Evolutionary conservation across 2,329 filamentous ascomycete genomes (phyloP), one percentile per base, ranked within the genome.

Genomic region (Geosmithia morbida): DNA sequence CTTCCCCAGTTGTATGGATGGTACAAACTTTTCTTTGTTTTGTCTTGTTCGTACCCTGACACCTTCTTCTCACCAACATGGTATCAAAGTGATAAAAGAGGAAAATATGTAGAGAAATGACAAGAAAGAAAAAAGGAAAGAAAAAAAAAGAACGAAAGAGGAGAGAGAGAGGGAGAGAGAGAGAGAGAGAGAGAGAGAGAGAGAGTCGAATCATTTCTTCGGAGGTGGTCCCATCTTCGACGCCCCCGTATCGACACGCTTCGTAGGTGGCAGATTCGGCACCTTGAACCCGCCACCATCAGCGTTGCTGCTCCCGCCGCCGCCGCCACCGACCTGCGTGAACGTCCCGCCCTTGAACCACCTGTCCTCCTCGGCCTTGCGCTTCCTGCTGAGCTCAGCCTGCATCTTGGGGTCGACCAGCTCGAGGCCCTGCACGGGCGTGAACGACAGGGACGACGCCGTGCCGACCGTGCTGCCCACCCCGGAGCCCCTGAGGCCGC

Each of bases 261-360:
- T 96, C 47, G 68, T 74, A 22, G 77, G 67, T 16, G 87, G 87
- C 53, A 90, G 60, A 2, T 74, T 74, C 16, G 90, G 88, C 40
- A 94, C 83, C 64, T 89, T 94, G 74, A 96, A 95, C 1, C 79
- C 83, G 11, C 71, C 78, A 46, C 72, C 59, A 26, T n/a, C n/a
- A n/a, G n/a, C n/a, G n/a, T n/a, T n/a, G n/a, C 29, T 30, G 6
- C 29, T 11, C 46, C 53, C 53, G 52, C 77, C 77, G 20, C 59
- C 59, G 8, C 37, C 29, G 14, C 69, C 68, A 10, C 80, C 80
- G 48, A 94, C 77, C 62, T 96, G 89, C 8, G 92, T 96, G 59
- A 98, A 98, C 0, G 87, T 89, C n/a, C 92, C 92, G 44, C 87
- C 86, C 65, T 92, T 94, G 71, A 98, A 98, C 83, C 88, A 98